Evolutionary conservation across 2,329 filamentous ascomycete genomes (phyloP), one percentile per base, ranked within the genome.

Genomic region (Colletotrichum costaricense): DNA sequence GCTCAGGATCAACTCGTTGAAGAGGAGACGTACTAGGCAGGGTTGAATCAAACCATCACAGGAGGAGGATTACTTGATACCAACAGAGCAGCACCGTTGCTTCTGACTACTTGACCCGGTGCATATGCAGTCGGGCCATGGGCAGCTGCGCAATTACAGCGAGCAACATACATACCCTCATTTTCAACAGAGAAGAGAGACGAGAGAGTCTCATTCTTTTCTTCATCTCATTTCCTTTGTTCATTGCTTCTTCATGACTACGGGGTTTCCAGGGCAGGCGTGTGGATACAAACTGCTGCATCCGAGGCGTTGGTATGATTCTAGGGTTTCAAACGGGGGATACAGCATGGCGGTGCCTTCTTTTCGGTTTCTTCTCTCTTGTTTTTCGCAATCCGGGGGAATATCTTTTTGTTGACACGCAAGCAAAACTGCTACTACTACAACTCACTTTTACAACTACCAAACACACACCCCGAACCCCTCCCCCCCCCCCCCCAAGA

Each of bases 1-100:
- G 54, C 77, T 80, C 58, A 82, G 82, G 76, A 87, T 82, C 19
- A 49, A n/a, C 76, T 89, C 69, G 83, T 83, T 72, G 88, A 89
- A 72, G 88, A 88, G 68, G 88, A 90, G 83, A 89, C 88, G 9
- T 90, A 89, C 75, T 89, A 79, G 82, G 22, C 26, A 33, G 24
- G 49, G n/a, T 33, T 42, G 11, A 54, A 42, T 42, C 33, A 35
- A 49, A 54, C 14, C 19, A 24, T 5, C n/a, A 24, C 19, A 30
- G 28, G 58, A 57, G 62, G 46, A 30, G 63, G 35, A 42, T 62
- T 69, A 56, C 26, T 73, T 73, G 69, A 73, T 73, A 73, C 69
- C 69, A 73, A 33, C 38, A 59, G 76, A 79, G 79, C 76, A 79
- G 77, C 75, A 63, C 68, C 46, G 76, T 78, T 80, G 78, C 81